phyloP scores from a whole-genome alignment of 164 flowering plant genomes.

The Nelumbo lutea region DNA sequence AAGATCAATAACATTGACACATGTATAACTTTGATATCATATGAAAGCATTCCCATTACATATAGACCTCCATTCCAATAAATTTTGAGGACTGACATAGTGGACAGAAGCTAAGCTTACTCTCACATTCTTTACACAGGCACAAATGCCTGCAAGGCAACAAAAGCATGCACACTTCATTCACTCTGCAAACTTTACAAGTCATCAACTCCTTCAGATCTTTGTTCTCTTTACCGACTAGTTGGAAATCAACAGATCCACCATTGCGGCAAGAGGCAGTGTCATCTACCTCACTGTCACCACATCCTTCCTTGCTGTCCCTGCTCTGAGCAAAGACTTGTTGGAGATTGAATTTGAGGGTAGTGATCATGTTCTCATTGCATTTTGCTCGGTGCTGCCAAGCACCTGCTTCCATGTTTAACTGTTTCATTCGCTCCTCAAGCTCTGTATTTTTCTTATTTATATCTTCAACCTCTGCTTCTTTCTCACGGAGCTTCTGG shows the following conservation, averaged over 20 bases:
- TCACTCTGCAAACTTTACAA: conserved; percentile 72
- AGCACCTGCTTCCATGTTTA: conserved; percentile 50
- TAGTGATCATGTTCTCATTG: conserved; percentile 62
- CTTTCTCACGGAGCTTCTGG: conserved; percentile 66
- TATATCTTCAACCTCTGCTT: conserved; percentile 55
- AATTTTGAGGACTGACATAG: conserved; percentile 68
- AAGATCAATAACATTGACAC: conserved; percentile 7
- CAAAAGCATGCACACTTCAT: conserved; percentile 71
- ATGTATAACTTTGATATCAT: conserved; percentile 12
- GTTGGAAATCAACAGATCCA: conserved; percentile 46
- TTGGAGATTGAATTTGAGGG: conserved; percentile 65
- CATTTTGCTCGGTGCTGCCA: conserved; percentile 81
- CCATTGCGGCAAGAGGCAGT: conserved; percentile 83
- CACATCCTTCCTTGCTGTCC: conserved; percentile 84
- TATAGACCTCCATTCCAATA: conserved; percentile 65
- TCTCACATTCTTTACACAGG: conserved; percentile 81
- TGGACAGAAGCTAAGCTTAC: conserved; percentile 69
- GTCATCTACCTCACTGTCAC: conserved; percentile 83
- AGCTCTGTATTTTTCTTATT: conserved; percentile 69
- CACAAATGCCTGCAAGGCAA: conserved; percentile 93
- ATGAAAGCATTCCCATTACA: conserved; percentile 35
- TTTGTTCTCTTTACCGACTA: conserved; percentile 45
- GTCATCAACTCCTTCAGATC: conserved; percentile 50
- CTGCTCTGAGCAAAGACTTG: conserved; percentile 57
- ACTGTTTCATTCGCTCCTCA: conserved; percentile 53